Evolutionary conservation across 805 yeast species (phyloP).

Genomic region (Hagleromyces aurorensis): DNA sequence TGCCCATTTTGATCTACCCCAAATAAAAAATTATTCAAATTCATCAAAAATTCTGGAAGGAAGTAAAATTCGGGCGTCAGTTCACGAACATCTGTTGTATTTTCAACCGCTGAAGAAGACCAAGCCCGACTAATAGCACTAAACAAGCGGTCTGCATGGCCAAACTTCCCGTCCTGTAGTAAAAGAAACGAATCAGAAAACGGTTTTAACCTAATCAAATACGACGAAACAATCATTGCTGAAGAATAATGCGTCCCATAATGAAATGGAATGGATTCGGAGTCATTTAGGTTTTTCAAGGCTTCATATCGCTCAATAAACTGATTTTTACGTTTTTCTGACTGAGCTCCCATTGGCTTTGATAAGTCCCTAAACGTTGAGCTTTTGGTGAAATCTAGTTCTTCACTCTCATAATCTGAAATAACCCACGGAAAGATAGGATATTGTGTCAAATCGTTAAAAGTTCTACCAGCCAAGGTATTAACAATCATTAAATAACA

Average conservation of each 20-base stretch:
- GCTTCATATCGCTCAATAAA: conserved; percentile 72
- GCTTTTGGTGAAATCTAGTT: conserved; percentile 57
- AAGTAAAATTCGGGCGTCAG: conserved; percentile 80
- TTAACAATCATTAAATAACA: conserved; percentile 73
- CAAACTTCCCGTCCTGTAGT: conserved; percentile 83
- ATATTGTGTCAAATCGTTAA: conserved; percentile 82
- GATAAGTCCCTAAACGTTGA: conserved; percentile 63
- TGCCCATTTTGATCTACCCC: conserved; percentile 60
- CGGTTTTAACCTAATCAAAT: conserved; percentile 67
- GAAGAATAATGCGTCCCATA: conserved; percentile 92
- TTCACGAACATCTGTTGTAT: conserved; percentile 83
- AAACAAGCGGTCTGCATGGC: conserved; percentile 79
- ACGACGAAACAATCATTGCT: conserved; percentile 87
- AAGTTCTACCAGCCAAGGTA: conserved; percentile 81
- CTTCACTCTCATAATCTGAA: conserved; percentile 69
- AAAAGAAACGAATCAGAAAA: conserved; percentile 70
- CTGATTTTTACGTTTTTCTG: conserved; percentile 46
- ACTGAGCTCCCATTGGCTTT: conserved; percentile 91
- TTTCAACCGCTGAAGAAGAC: conserved; percentile 70
- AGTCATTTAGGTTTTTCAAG: conserved; percentile 50
- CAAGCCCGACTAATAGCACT: conserved; percentile 70
- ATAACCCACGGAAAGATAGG: conserved; percentile 92
- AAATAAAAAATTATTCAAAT: conserved; percentile 58
- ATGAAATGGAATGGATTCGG: conserved; percentile 67
- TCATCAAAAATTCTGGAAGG: conserved; percentile 68